Conservation (phyloP, 192 early-diverging fungal species). For the Linnemannia elongata region DNA sequence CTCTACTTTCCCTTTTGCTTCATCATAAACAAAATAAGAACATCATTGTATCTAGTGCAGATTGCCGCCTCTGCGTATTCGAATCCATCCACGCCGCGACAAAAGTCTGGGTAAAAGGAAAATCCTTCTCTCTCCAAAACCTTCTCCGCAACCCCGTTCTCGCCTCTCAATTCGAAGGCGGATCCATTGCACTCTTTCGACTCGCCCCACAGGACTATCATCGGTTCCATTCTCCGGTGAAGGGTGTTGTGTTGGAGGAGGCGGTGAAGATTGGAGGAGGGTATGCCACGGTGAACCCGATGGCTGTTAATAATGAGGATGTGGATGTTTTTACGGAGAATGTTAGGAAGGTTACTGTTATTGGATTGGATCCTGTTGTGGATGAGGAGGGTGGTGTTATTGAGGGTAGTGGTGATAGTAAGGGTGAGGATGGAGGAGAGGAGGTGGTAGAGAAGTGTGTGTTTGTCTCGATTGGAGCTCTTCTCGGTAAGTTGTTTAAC, state of each 20-base stretch:
- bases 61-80: conserved; percentile 74
- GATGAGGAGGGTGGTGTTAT: neutral
- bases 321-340: conserved; percentile 84
- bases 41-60: conserved; percentile 70
- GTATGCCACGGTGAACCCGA: conserved; percentile 83
- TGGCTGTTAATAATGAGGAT: conserved; percentile 70
- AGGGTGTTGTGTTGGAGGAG: conserved; percentile 60
- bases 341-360: conserved; percentile 64
- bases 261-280: conserved; percentile 65
- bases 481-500: conserved; percentile 54
- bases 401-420: neutral
- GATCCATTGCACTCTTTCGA: conserved; percentile 74
- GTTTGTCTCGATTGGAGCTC: conserved; percentile 75
- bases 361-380: conserved; percentile 51
- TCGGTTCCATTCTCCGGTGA: conserved; percentile 76
- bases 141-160: conserved; percentile 67
- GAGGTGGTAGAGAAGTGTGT: conserved; percentile 66
- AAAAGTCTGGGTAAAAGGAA: conserved; percentile 81
- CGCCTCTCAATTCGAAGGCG: conserved; percentile 67
- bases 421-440: conserved; percentile 17
- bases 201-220: conserved; percentile 89
- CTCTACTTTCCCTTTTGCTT: too few species aligned
- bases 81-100: conserved; percentile 65
- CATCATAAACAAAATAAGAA: conserved; percentile 17
- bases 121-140: conserved; percentile 69